Percentiles rank a stretch among this genome's conserved stretches.
Evolutionary conservation across 805 yeast species (phyloP).

Genomic region (Isabelozyma heimii): DNA sequence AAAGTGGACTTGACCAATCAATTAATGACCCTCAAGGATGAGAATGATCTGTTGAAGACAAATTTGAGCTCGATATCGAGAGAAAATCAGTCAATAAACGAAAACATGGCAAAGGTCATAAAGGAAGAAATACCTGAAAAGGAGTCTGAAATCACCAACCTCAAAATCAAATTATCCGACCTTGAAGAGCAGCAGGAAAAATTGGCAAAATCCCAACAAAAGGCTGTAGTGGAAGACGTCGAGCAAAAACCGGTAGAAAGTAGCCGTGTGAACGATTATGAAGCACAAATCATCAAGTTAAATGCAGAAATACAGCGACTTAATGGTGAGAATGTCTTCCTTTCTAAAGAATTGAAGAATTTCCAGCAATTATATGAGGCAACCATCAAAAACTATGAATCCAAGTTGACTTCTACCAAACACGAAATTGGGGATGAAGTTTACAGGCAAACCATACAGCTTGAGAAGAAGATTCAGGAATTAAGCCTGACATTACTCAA

Average conservation of each 20-base stretch:
- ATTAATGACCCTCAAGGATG: slow-evolving; percentile 5
- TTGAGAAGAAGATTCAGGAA: slow-evolving; percentile 36
- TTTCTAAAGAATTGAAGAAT: slow-evolving; percentile 15
- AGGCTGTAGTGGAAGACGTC: background rate
- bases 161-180: slow-evolving; percentile 11
- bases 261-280: slow-evolving; percentile 1
- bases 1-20: slow-evolving; percentile 8
- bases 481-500: slow-evolving; percentile 23
- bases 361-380: slow-evolving; percentile 11
- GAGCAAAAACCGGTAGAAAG: slow-evolving; percentile 1
- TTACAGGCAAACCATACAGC: slow-evolving; percentile 18
- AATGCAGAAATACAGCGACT: slow-evolving; percentile 14
- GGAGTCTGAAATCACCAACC: slow-evolving; percentile 16
- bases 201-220: background rate
- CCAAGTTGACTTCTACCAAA: slow-evolving; percentile 18
- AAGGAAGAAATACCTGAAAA: slow-evolving; percentile 17
- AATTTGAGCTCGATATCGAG: slow-evolving; percentile 3
- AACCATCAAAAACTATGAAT: slow-evolving; percentile 16
- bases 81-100: slow-evolving; percentile 6
- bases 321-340: slow-evolving; percentile 15
- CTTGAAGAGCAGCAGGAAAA: slow-evolving; percentile 6
- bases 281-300: slow-evolving; percentile 9
- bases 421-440: slow-evolving; percentile 25
- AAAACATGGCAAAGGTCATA: slow-evolving; percentile 8
- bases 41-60: slow-evolving; percentile 6